Conservation (phyloP, 352 stramenopile species). For the Thalassiosira ordinaria region DNA sequence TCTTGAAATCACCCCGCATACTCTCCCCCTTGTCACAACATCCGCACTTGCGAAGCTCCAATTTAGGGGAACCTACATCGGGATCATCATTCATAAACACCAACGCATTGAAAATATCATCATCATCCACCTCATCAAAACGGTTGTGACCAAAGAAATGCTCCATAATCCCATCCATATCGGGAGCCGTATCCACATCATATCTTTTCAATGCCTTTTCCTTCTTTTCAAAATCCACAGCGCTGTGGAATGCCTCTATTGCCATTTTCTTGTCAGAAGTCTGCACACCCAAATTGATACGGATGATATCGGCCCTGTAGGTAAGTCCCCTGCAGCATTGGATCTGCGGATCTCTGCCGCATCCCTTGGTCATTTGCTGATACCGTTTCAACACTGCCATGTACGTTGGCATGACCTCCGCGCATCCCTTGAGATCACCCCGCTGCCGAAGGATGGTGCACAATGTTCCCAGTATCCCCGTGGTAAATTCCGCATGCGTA, state of each 20-base stretch:
- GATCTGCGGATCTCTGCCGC: constrained; percentile 6
- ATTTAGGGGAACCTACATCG: background rate
- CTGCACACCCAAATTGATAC: constrained; percentile 18
- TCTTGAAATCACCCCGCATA: constrained; percentile 21
- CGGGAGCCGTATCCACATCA: background rate
- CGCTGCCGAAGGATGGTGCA: constrained; percentile 32
- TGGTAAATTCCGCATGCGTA: constrained; percentile 6
- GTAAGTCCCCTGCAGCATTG: constrained; percentile 22
- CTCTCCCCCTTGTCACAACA: constrained; percentile 21
- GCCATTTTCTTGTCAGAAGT: constrained; percentile 11
- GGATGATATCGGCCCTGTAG: constrained; percentile 28
- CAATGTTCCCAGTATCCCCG: constrained; percentile 31
- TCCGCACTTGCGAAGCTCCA: constrained; percentile 10
- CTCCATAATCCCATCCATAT: constrained; percentile 13
- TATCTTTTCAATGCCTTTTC: constrained; percentile 18
- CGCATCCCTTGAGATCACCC: constrained; percentile 21
- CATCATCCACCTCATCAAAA: constrained; percentile 18
- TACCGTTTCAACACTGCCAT: constrained; percentile 27
- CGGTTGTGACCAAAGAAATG: constrained; percentile 13
- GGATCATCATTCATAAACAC: constrained; percentile 10
- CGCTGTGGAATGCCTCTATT: constrained; percentile 9
- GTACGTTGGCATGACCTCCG: constrained; percentile 23
- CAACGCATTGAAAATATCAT: constrained; percentile 15
- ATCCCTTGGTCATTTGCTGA: constrained; percentile 31
- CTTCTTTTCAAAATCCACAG: constrained; percentile 28